Percentiles rank a stretch among this genome's conserved stretches.
Evolutionary conservation across 306 rosid species (phyloP).

Genomic region (Medicago lupulina): DNA sequence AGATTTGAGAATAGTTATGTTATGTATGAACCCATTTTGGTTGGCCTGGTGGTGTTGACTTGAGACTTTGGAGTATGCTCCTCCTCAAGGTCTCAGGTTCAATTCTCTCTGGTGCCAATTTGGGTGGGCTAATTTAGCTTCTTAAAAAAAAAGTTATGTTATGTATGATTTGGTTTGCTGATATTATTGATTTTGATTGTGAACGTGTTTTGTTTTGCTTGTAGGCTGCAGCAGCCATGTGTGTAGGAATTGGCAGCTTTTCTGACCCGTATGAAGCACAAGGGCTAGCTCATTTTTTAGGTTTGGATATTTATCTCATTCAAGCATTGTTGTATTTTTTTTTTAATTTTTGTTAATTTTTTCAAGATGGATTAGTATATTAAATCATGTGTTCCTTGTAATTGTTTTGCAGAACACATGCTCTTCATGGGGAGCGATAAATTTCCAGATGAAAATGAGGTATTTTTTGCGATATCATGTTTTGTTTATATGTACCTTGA

Average conservation of each 20-base stretch:
- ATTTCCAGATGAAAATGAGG: constrained; percentile 99
- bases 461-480: constrained; percentile 50
- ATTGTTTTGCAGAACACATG: constrained; percentile 86
- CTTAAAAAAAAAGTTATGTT: too few species aligned
- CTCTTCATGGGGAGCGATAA: constrained; percentile 98
- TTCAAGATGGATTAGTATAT: not conserved
- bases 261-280: constrained; percentile 92
- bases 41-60: too few species aligned
- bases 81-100: too few species aligned
- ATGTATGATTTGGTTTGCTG: constrained; percentile 28
- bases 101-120: too few species aligned
- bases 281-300: constrained; percentile 95
- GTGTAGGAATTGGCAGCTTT: constrained; percentile 94
- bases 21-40: too few species aligned
- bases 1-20: not conserved
- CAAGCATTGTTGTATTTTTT: not conserved
- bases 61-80: too few species aligned
- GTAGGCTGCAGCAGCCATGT: constrained; percentile 99
- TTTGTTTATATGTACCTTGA: not conserved
- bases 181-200: not conserved
- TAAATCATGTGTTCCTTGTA: constrained; percentile 7
- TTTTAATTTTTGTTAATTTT: not conserved
- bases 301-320: constrained; percentile 48
- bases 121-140: too few species aligned
- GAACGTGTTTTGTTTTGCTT: constrained; percentile 26